Evolutionary conservation across 2,329 filamentous ascomycete genomes (phyloP).

Genomic region (Septoria linicola): DNA sequence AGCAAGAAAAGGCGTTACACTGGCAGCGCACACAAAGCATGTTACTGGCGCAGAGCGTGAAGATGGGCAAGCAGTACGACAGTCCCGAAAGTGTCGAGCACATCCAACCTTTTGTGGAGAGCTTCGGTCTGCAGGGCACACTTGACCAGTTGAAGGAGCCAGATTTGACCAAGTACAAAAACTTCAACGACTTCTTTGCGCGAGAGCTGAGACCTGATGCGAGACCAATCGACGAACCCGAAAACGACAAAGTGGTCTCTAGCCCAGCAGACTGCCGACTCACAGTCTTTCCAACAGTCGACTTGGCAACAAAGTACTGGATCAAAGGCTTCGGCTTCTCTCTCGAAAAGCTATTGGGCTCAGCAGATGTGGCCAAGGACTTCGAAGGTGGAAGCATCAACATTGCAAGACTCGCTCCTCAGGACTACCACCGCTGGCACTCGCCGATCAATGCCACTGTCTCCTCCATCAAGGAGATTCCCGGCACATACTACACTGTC

Average conservation of each 20-base stretch:
- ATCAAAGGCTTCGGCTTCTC: slow-evolving; percentile 47
- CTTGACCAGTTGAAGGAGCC: slow-evolving; percentile 41
- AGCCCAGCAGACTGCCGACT: slow-evolving; percentile 44
- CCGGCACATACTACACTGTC: slow-evolving; percentile 44
- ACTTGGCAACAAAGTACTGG: slow-evolving; percentile 44
- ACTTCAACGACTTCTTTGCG: slow-evolving; percentile 48
- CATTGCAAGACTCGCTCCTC: slow-evolving; percentile 44
- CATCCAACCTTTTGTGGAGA: slow-evolving; percentile 44
- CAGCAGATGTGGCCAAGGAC: slow-evolving; percentile 31
- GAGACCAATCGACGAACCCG: slow-evolving; percentile 41
- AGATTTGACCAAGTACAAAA: slow-evolving; percentile 41
- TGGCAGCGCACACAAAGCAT: slow-evolving; percentile 38
- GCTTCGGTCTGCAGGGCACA: slow-evolving; percentile 38
- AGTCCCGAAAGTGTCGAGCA: slow-evolving; percentile 39
- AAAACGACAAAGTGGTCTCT: slow-evolving; percentile 35
- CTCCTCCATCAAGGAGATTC: slow-evolving; percentile 39
- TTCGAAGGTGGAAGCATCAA: slow-evolving; percentile 42
- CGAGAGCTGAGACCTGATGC: slow-evolving; percentile 40
- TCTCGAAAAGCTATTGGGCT: slow-evolving; percentile 35
- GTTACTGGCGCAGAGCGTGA: slow-evolving; percentile 41
- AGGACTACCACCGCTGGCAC: slow-evolving; percentile 47
- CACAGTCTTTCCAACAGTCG: slow-evolving; percentile 41
- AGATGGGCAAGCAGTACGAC: slow-evolving; percentile 46
- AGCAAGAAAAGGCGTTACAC: slow-evolving; percentile 42
- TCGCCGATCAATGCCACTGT: slow-evolving; percentile 39